A percentile compares a stretch with the other conserved stretches of the same genome.
phyloP scores from a whole-genome alignment of 208 protist species.

The Acanthamoeba sp. region DNA sequence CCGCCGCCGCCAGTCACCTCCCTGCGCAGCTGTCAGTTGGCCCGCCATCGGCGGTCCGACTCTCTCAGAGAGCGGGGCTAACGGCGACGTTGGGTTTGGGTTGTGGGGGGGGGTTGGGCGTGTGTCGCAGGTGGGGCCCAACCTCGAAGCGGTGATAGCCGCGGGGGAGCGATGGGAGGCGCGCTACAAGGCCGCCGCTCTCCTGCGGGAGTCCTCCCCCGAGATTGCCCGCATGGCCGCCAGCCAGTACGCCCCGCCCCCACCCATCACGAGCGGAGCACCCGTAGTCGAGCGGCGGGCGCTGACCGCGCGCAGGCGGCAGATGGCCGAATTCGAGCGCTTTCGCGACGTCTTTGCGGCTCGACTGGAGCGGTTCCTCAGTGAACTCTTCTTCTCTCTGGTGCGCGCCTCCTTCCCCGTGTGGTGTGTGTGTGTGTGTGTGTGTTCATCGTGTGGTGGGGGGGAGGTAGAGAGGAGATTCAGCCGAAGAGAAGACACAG shows the following conservation, averaged over 20 bases:
- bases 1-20: too few relatives aligned
- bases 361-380: neutral
- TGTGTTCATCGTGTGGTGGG: too few relatives aligned
- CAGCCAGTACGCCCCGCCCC: neutral
- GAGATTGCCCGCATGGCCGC: neutral
- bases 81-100: too few relatives aligned
- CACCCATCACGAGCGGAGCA: too few relatives aligned
- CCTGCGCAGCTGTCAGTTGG: too few relatives aligned
- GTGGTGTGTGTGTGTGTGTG: too few relatives aligned
- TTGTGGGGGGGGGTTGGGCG: too few relatives aligned
- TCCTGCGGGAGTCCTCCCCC: neutral
- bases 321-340: neutral
- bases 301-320: too few relatives aligned
- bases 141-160: neutral
- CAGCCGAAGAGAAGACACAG: neutral
- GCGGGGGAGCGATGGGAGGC: neutral
- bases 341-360: neutral
- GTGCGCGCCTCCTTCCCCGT: neutral
- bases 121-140: neutral
- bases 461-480: neutral
- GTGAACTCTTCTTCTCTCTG: neutral
- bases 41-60: too few relatives aligned
- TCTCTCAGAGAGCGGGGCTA: too few relatives aligned
- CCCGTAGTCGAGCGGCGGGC: too few relatives aligned
- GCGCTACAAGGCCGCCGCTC: neutral